Conservation (phyloP, 495 filamentous ascomycete genomes). For the Pyronema omphalodes region DNA sequence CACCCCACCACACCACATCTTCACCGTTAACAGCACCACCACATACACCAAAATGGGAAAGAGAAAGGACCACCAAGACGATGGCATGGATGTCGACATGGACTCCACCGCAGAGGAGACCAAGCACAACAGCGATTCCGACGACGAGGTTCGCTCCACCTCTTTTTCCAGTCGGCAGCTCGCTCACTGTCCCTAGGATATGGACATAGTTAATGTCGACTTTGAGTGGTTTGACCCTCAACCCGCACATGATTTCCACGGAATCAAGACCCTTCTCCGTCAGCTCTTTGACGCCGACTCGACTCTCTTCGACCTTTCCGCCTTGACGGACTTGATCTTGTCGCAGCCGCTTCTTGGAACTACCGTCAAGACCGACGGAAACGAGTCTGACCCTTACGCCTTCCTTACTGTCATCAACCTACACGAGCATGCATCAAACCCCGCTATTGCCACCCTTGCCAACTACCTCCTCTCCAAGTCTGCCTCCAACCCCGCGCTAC, state of each 20-base stretch:
- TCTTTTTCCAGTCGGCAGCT: neutral
- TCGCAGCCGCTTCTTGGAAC: constrained; percentile 78
- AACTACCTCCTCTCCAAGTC: constrained; percentile 52
- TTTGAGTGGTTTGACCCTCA: constrained; percentile 98
- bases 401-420: constrained; percentile 82
- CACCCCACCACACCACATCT: neutral
- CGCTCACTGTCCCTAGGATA: constrained; percentile 37
- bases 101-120: constrained; percentile 23
- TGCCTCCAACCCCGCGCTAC: constrained; percentile 33
- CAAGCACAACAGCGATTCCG: constrained; percentile 25
- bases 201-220: constrained; percentile 82
- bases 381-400: constrained; percentile 85
- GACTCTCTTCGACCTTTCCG: constrained; percentile 68
- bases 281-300: constrained; percentile 88
- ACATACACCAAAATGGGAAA: constrained; percentile 31
- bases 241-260: constrained; percentile 79
- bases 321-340: constrained; percentile 68
- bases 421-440: constrained; percentile 56
- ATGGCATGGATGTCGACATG: constrained; percentile 30
- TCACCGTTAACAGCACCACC: neutral
- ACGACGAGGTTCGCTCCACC: constrained; percentile 28
- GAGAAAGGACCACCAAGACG: constrained; percentile 31
- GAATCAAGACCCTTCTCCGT: constrained; percentile 71
- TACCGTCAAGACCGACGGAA: constrained; percentile 86
- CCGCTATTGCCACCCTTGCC: constrained; percentile 46